phyloP scores from a whole-genome alignment of 352 stramenopile genomes.

The Globisporangium paroecandrum region DNA sequence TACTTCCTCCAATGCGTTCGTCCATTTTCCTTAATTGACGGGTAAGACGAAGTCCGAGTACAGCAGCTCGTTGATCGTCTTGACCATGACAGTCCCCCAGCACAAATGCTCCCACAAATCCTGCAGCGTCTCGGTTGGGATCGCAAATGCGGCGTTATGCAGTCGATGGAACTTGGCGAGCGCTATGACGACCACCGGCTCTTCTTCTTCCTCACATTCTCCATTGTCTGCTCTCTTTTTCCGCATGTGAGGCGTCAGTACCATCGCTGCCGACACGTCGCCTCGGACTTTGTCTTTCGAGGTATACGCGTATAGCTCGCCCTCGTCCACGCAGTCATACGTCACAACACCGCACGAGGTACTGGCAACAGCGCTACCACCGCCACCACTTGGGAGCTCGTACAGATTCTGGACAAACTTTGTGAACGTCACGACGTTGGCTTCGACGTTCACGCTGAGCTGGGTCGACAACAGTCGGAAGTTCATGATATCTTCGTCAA shows the following conservation, averaged over 20 bases:
- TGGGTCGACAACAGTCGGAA: not conserved
- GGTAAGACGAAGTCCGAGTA: not conserved
- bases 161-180: not conserved
- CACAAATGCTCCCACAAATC: not conserved
- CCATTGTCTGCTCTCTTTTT: not conserved
- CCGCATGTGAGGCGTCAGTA: not conserved
- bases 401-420: not conserved
- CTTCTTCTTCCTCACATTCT: not conserved
- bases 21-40: not conserved
- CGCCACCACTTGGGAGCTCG: not conserved
- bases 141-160: not conserved
- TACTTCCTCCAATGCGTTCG: not conserved
- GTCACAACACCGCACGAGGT: not conserved
- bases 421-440: not conserved
- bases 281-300: not conserved
- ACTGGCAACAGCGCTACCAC: not conserved
- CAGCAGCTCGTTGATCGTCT: not conserved
- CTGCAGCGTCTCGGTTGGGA: not conserved
- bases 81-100: not conserved
- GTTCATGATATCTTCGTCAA: not conserved
- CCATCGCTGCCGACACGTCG: not conserved
- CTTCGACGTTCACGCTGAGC: not conserved
- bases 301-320: not conserved
- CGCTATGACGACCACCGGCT: not conserved
- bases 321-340: not conserved